A percentile compares a stretch with the other conserved stretches of the same genome.
These are phyloP conservation scores for Fusarium liriodendri DNA, from an alignment of 2,329 filamentous ascomycete genomes.

Conservation along the genomic window DNA sequence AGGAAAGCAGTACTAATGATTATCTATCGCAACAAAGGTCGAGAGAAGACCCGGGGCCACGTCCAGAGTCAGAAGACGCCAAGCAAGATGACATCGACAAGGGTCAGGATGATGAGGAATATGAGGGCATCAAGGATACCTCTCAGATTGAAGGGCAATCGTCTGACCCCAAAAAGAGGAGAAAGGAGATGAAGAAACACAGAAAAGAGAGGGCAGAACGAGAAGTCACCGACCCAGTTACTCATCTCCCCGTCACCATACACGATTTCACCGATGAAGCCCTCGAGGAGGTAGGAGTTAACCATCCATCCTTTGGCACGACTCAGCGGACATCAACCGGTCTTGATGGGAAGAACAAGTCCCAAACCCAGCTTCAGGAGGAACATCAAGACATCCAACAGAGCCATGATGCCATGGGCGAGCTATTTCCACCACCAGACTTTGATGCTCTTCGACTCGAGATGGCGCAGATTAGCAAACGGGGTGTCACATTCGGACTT, in stretches of 20 bases:
- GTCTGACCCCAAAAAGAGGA: slow-evolving; percentile 58
- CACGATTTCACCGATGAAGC: slow-evolving; percentile 76
- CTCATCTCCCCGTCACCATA: slow-evolving; percentile 75
- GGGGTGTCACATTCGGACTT: slow-evolving; percentile 51
- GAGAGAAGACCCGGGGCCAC: slow-evolving; percentile 17
- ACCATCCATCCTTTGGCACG: slow-evolving; percentile 49
- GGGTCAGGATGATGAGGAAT: slow-evolving; percentile 13
- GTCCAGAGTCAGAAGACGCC: slow-evolving; percentile 24
- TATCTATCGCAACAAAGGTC: slow-evolving; percentile 27
- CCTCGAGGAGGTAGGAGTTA: slow-evolving; percentile 53
- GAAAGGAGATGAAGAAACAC: slow-evolving; percentile 60
- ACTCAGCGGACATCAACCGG: slow-evolving; percentile 54
- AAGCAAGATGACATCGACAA: slow-evolving; percentile 21
- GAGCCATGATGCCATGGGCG: slow-evolving; percentile 55
- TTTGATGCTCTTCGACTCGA: slow-evolving; percentile 55
- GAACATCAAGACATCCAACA: slow-evolving; percentile 52
- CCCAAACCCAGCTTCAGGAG: slow-evolving; percentile 49
- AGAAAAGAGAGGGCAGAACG: slow-evolving; percentile 60
- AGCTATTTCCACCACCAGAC: slow-evolving; percentile 61
- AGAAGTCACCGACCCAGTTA: slow-evolving; percentile 78
- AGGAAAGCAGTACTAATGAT: slow-evolving; percentile 1
- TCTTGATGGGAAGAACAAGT: slow-evolving; percentile 52
- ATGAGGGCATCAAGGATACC: slow-evolving; percentile 46
- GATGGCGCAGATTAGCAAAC: slow-evolving; percentile 46
- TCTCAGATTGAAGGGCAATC: slow-evolving; percentile 51